phyloP scores from a whole-genome alignment of 129 eudicot genomes.

The Lactuca sativa region DNA sequence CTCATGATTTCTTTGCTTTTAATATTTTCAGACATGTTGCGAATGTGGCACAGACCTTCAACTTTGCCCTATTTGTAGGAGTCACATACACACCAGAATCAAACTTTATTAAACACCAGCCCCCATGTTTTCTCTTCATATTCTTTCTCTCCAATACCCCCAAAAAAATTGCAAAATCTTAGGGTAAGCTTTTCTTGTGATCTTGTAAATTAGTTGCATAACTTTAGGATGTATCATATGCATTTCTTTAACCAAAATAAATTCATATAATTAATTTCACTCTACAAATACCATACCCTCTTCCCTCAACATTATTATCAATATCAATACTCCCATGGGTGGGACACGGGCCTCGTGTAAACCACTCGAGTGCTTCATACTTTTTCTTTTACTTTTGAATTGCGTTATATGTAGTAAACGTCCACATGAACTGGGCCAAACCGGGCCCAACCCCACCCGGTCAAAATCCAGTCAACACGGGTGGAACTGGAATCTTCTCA shows the following conservation, averaged over 20 bases:
- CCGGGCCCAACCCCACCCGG: not conserved
- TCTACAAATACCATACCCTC: constrained; percentile 25
- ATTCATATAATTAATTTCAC: not conserved
- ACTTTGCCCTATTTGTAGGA: constrained; percentile 77
- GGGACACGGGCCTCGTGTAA: constrained; percentile 8
- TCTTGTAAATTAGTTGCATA: constrained; percentile 35
- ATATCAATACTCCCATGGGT: constrained; percentile 25
- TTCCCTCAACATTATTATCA: not conserved
- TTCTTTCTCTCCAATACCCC: constrained; percentile 11
- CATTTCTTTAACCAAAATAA: constrained; percentile 31
- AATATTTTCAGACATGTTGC: constrained; percentile 68
- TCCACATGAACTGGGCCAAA: not conserved
- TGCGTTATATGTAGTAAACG: constrained; percentile 10
- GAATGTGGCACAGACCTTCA: constrained; percentile 77
- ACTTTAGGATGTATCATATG: constrained; percentile 36
- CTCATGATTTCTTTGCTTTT: not conserved
- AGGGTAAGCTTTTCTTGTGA: constrained; percentile 33
- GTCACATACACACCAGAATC: constrained; percentile 66
- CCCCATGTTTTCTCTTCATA: constrained; percentile 13
- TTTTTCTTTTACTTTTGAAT: constrained; percentile 28
- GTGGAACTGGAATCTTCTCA: constrained; percentile 56
- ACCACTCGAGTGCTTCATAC: constrained; percentile 17
- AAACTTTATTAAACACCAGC: constrained; percentile 55
- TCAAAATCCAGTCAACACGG: not conserved
- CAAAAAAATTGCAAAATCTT: constrained; percentile 6